A percentile compares a stretch with the other conserved stretches of the same genome.
These are phyloP conservation scores for Phytophthora pistaciae DNA, from an alignment of 352 stramenopile species.

Conservation along the genomic window DNA sequence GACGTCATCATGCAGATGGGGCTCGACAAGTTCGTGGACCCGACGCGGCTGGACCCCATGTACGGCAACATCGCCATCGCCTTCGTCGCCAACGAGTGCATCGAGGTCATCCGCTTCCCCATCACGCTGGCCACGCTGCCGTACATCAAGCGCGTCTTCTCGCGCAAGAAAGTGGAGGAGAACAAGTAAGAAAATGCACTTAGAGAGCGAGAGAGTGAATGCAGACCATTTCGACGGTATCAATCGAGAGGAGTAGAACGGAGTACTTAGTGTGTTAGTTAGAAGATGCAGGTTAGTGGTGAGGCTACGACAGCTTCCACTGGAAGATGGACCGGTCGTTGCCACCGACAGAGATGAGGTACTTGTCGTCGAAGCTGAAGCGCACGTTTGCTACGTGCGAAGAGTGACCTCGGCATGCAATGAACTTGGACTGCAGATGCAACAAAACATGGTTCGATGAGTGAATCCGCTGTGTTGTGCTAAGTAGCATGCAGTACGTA, in stretches of 20 bases:
- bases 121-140: slow-evolving; percentile 86
- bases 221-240: slow-evolving; percentile 9
- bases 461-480: not conserved
- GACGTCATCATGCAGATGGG: slow-evolving; percentile 87
- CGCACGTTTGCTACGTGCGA: slow-evolving; percentile 87
- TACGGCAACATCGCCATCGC: slow-evolving; percentile 90
- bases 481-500: slow-evolving; percentile 24
- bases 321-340: slow-evolving; percentile 91
- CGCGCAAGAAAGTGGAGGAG: slow-evolving; percentile 48
- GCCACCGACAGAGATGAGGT: slow-evolving; percentile 80
- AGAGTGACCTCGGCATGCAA: slow-evolving; percentile 68
- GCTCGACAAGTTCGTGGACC: slow-evolving; percentile 82
- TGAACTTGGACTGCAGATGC: slow-evolving; percentile 53
- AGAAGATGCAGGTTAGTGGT: slow-evolving; percentile 6
- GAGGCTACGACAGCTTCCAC: slow-evolving; percentile 66
- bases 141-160: slow-evolving; percentile 78
- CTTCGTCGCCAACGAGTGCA: slow-evolving; percentile 86
- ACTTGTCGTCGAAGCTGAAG: slow-evolving; percentile 88
- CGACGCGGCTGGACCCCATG: slow-evolving; percentile 78
- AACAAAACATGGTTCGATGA: slow-evolving; percentile 11
- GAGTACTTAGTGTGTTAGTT: slow-evolving; percentile 6
- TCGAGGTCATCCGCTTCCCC: slow-evolving; percentile 90
- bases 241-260: slow-evolving; percentile 23
- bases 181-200: slow-evolving; percentile 29
- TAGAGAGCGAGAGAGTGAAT: not conserved